Evolutionary conservation across 148 eudicot genomes (phyloP).

Genomic region (Camellia japonica): DNA sequence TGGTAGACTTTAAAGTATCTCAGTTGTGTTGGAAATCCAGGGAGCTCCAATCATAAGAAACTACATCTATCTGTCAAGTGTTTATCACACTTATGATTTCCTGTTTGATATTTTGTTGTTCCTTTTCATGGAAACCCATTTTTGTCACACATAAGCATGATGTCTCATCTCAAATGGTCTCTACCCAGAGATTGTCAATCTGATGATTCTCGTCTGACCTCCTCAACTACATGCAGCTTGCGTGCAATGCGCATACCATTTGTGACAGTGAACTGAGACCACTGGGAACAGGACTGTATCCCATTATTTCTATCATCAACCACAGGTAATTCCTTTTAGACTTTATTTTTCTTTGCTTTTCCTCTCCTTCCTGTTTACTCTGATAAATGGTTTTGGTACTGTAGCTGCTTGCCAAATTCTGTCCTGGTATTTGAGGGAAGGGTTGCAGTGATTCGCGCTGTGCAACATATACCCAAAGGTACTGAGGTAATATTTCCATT

Average conservation of each 20-base stretch:
- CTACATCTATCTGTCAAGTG: background rate
- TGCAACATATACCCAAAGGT: conserved; percentile 79
- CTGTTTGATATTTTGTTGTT: background rate
- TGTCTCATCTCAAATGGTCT: background rate
- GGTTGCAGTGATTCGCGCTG: conserved; percentile 76
- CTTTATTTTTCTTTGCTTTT: background rate
- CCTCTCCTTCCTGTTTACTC: background rate
- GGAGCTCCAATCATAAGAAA: background rate
- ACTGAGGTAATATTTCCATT: conserved; percentile 66
- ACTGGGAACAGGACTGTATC: conserved; percentile 82
- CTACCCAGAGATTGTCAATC: background rate
- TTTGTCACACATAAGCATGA: background rate
- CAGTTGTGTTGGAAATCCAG: background rate
- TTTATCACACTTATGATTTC: background rate
- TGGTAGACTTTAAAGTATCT: background rate
- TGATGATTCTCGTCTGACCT: conserved; percentile 14
- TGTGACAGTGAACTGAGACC: conserved; percentile 89
- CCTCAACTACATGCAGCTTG: conserved; percentile 50
- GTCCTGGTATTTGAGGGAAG: conserved; percentile 84
- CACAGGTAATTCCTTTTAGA: conserved; percentile 56
- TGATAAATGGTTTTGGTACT: conserved; percentile 30
- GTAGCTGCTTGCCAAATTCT: conserved; percentile 87
- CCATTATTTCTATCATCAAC: conserved; percentile 72
- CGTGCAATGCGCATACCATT: conserved; percentile 92
- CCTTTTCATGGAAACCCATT: background rate